These are phyloP conservation scores for Seiridium cupressi DNA, from an alignment of 2,329 filamentous ascomycete genomes.

Conservation along the genomic window DNA sequence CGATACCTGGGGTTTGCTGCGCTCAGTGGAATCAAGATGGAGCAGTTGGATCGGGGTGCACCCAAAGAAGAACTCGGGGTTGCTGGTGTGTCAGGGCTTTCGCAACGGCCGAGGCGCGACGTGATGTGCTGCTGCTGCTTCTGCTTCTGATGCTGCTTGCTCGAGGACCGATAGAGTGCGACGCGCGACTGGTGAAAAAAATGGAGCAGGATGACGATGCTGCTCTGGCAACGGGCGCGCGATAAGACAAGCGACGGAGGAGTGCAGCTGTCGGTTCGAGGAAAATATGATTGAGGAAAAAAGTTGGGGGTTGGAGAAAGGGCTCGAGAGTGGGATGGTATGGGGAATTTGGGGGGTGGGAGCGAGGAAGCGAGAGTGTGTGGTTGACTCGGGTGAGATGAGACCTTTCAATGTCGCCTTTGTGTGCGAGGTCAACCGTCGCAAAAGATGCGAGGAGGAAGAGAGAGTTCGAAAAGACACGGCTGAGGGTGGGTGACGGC, in stretches of 20 bases:
- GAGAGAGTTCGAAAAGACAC: neutral
- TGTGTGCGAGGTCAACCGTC: neutral
- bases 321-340: slow-evolving; percentile 14
- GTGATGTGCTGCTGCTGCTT: too few species aligned
- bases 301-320: slow-evolving; percentile 19
- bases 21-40: neutral
- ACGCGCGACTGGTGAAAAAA: neutral
- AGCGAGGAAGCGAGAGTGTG: slow-evolving; percentile 9
- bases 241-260: slow-evolving; percentile 24
- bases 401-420: slow-evolving; percentile 12
- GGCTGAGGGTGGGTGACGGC: neutral
- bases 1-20: slow-evolving; percentile 7
- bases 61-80: neutral
- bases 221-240: slow-evolving; percentile 12
- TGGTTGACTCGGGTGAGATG: slow-evolving; percentile 2
- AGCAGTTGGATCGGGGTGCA: neutral
- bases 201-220: slow-evolving; percentile 8
- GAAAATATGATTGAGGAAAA: slow-evolving; percentile 14
- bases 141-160: too few species aligned
- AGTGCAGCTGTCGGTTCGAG: slow-evolving; percentile 17
- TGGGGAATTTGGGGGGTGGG: slow-evolving; percentile 12
- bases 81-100: too few species aligned
- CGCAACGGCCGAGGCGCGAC: too few species aligned
- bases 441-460: neutral
- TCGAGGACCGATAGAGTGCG: neutral